These are phyloP conservation scores for Ustilago tritici DNA, from an alignment of 1,284 basidiomycete genomes.

Conservation along the genomic window DNA sequence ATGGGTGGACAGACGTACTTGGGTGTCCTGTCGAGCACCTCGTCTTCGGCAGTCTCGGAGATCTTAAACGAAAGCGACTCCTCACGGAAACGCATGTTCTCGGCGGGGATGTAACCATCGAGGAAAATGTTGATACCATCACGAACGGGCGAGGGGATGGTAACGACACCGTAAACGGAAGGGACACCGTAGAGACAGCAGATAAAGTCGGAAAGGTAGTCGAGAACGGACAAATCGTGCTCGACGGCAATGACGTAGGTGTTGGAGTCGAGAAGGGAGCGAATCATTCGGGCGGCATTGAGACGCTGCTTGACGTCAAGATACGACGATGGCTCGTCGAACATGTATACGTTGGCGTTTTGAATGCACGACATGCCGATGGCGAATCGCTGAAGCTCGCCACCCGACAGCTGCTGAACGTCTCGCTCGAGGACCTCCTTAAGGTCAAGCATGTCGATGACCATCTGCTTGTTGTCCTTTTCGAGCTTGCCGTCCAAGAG, in stretches of 20 bases:
- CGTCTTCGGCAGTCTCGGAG: constrained; percentile 68
- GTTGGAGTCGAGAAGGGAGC: constrained; percentile 64
- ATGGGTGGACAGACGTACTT: constrained; percentile 66
- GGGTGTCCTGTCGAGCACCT: constrained; percentile 59
- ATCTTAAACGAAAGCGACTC: constrained; percentile 69
- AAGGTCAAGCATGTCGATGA: constrained; percentile 65
- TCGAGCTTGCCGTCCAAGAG: constrained; percentile 67
- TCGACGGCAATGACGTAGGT: constrained; percentile 70
- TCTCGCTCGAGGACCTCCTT: constrained; percentile 67
- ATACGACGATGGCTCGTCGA: constrained; percentile 69
- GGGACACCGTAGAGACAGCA: constrained; percentile 70
- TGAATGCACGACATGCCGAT: constrained; percentile 69
- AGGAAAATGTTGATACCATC: constrained; percentile 70
- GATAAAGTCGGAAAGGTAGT: constrained; percentile 69
- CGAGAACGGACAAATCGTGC: constrained; percentile 68
- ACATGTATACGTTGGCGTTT: constrained; percentile 70
- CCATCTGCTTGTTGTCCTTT: constrained; percentile 64
- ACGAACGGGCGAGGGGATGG: constrained; percentile 66
- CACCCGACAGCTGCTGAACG: constrained; percentile 67
- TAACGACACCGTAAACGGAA: constrained; percentile 69
- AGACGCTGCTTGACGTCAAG: constrained; percentile 70
- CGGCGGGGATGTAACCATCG: constrained; percentile 68
- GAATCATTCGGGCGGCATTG: constrained; percentile 68
- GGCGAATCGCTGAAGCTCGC: constrained; percentile 69
- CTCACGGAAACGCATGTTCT: constrained; percentile 70